A percentile compares a stretch with the other conserved stretches of the same genome.
Conservation (phyloP, 441 rosid genomes). For the Monsonia emarginata region DNA sequence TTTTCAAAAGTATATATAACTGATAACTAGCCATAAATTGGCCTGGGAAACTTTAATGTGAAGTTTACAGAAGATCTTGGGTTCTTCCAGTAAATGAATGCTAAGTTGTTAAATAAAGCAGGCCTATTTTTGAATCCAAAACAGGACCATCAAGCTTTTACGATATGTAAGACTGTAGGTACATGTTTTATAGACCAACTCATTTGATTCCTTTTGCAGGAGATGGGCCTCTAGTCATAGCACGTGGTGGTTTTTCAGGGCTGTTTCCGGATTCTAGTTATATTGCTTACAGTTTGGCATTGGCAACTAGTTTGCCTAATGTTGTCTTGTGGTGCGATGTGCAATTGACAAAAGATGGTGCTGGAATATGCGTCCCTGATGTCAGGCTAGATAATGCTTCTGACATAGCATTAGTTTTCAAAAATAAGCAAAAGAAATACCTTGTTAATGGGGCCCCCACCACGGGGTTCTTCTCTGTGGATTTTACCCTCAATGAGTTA, state of each 20-base stretch:
- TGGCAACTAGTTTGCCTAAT: slow-evolving; percentile 24
- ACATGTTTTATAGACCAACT: not conserved
- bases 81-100: not conserved
- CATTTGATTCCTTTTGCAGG: slow-evolving; percentile 37
- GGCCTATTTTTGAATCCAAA: not conserved
- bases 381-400: slow-evolving; percentile 45
- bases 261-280: slow-evolving; percentile 55
- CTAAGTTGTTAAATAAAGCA: too few species aligned
- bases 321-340: slow-evolving; percentile 67
- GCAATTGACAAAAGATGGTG: slow-evolving; percentile 63
- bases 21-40: not conserved
- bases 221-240: slow-evolving; percentile 45
- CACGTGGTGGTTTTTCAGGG: slow-evolving; percentile 88
- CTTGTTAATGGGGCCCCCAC: not conserved
- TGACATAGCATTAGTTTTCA: slow-evolving; percentile 7
- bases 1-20: too few species aligned
- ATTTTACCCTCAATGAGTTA: slow-evolving; percentile 1
- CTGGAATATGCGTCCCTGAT: slow-evolving; percentile 67
- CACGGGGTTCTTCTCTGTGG: not conserved
- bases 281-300: slow-evolving; percentile 38
- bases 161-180: not conserved
- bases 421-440: not conserved
- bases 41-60: not conserved
- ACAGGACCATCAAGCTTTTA: not conserved
- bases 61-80: not conserved